Percentiles rank a stretch among this genome's conserved stretches.
phyloP scores from a whole-genome alignment of 192 early-diverging fungal genomes.

The Coemansia sp. region DNA sequence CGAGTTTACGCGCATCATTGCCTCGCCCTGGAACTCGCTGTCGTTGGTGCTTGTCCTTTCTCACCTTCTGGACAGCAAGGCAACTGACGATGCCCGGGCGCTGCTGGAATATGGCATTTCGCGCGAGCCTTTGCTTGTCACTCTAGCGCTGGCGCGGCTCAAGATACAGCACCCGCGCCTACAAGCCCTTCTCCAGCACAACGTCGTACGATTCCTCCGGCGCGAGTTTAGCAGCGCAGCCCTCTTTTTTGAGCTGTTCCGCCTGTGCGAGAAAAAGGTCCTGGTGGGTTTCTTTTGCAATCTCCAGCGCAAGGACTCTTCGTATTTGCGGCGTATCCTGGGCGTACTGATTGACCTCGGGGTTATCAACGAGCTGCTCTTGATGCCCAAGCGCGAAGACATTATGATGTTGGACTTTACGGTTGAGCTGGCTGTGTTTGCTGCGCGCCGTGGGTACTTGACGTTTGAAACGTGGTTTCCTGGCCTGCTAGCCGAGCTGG shows the following conservation, averaged over 20 bases:
- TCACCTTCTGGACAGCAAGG: conserved; percentile 54
- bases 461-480: conserved; percentile 58
- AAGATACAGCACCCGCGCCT: conserved; percentile 60
- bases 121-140: conserved; percentile 54
- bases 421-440: conserved; percentile 57
- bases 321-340: conserved; percentile 41
- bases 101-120: conserved; percentile 49
- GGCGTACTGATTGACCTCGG: conserved; percentile 51
- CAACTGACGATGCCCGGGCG: conserved; percentile 45
- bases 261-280: conserved; percentile 54
- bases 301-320: conserved; percentile 52
- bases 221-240: conserved; percentile 39
- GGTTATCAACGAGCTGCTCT: conserved; percentile 46
- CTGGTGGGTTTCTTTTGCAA: conserved; percentile 58
- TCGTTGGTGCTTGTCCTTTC: conserved; percentile 55
- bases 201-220: conserved; percentile 51
- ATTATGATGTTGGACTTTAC: conserved; percentile 59
- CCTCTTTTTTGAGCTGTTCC: conserved; percentile 59
- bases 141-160: conserved; percentile 52
- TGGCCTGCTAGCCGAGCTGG: conserved; percentile 49
- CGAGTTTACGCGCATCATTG: conserved; percentile 48
- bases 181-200: conserved; percentile 56
- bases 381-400: conserved; percentile 56
- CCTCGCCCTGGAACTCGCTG: conserved; percentile 59
- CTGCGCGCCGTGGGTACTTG: conserved; percentile 54